Conservation (phyloP, 441 rosid species). For the Monsonia emarginata region DNA sequence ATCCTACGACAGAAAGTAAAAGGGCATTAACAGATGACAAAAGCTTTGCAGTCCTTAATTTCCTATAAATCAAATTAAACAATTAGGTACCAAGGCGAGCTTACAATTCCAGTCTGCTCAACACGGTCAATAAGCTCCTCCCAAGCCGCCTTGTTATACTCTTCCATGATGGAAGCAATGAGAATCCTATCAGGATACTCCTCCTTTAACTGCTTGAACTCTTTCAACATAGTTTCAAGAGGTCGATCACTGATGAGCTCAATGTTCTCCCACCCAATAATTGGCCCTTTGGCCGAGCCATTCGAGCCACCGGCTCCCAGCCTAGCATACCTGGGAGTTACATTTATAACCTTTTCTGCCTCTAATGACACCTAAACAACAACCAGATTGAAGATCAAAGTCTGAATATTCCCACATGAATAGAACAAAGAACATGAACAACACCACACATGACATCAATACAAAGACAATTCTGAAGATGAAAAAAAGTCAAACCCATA, state of each 20-base stretch:
- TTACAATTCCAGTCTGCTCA: conserved; percentile 85
- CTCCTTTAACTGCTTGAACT: conserved; percentile 60
- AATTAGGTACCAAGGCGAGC: conserved; percentile 17
- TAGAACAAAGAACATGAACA: background rate
- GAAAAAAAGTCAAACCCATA: background rate
- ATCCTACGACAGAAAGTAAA: conserved; percentile 37
- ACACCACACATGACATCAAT: background rate
- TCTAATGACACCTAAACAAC: conserved; percentile 69
- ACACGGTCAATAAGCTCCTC: conserved; percentile 94
- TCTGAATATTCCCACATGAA: conserved; percentile 1
- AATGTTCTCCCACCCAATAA: conserved; percentile 92
- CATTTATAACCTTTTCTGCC: conserved; percentile 77
- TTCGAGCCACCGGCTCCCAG: conserved; percentile 51
- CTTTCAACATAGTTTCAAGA: conserved; percentile 79
- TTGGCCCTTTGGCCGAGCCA: conserved; percentile 70
- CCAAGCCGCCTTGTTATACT: conserved; percentile 75
- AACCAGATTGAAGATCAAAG: conserved; percentile 19
- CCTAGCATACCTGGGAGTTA: conserved; percentile 82
- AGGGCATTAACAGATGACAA: background rate
- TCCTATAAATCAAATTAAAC: background rate
- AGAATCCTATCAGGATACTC: conserved; percentile 86
- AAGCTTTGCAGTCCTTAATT: background rate
- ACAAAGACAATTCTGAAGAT: background rate
- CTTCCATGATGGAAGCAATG: conserved; percentile 94
- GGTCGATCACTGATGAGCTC: conserved; percentile 93